A percentile compares a stretch with the other conserved stretches of the same genome.
Conservation (phyloP, 805 yeast genomes). For the Alloascoidea africana region DNA sequence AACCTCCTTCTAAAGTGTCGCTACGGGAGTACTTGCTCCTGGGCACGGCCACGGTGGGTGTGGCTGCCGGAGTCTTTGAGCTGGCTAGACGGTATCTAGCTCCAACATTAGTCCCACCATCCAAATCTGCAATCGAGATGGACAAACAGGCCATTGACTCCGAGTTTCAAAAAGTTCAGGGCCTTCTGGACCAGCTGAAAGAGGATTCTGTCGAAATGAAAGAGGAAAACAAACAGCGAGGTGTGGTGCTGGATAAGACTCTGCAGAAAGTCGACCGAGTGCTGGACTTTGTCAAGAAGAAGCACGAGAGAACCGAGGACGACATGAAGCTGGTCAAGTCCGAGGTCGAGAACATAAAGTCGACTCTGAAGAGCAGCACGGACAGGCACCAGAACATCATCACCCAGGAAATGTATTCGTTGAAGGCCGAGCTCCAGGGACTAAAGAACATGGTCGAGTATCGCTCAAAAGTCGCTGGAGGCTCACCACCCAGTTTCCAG, state of each 20-base stretch:
- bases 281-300: conserved; percentile 46
- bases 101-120: conserved; percentile 70
- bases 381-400: conserved; percentile 45
- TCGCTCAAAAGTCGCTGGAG: conserved; percentile 23
- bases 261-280: conserved; percentile 48
- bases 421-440: conserved; percentile 55
- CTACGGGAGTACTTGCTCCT: conserved; percentile 96
- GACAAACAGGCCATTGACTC: conserved; percentile 74
- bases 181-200: conserved; percentile 55
- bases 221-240: conserved; percentile 36
- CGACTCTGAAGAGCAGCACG: conserved; percentile 52
- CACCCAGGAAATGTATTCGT: conserved; percentile 41
- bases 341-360: conserved; percentile 67
- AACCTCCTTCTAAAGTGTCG: conserved; percentile 76
- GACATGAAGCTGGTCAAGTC: conserved; percentile 67
- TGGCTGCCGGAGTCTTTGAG: conserved; percentile 75
- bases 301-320: conserved; percentile 60
- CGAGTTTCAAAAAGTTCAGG: conserved; percentile 70
- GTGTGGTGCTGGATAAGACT: conserved; percentile 46
- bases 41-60: conserved; percentile 93
- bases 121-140: conserved; percentile 64
- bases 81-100: conserved; percentile 62
- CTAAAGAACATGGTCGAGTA: conserved; percentile 37
- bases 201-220: conserved; percentile 56
- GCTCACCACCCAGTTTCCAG: too few species aligned